phyloP scores from a whole-genome alignment of 257 asterid species.

The Solanum virginianum region DNA sequence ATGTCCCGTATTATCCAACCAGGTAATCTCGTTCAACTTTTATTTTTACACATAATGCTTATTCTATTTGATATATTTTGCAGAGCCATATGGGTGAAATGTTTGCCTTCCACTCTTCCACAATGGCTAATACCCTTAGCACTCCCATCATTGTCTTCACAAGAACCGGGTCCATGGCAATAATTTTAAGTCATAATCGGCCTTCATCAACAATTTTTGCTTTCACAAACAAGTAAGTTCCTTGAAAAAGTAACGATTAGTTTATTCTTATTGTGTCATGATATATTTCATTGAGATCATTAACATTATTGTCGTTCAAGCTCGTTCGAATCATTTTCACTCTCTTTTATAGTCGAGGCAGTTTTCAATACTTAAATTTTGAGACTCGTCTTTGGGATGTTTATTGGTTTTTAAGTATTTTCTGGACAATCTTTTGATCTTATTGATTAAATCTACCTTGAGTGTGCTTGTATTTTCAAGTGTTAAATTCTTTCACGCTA shows the following conservation, averaged over 20 bases:
- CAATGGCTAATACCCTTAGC: constrained; percentile 77
- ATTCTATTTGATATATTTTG: constrained; percentile 1
- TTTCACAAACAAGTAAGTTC: constrained; percentile 79
- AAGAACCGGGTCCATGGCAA: constrained; percentile 94
- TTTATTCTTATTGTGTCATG: neutral
- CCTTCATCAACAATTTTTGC: constrained; percentile 79
- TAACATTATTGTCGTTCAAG: neutral
- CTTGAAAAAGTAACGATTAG: neutral
- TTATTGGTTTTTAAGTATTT: neutral
- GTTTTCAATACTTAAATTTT: neutral
- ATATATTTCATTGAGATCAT: neutral
- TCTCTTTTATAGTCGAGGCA: neutral
- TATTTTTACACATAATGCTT: neutral
- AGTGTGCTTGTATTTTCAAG: neutral
- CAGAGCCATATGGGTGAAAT: constrained; percentile 90
- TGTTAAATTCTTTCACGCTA: neutral
- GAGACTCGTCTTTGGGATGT: neutral
- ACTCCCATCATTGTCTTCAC: constrained; percentile 95
- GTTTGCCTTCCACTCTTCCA: constrained; percentile 86
- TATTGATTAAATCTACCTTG: neutral
- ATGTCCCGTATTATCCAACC: neutral
- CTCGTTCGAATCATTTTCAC: neutral
- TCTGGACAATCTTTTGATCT: neutral
- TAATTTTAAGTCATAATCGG: constrained; percentile 71
- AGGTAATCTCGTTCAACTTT: neutral